Percentiles rank a stretch among this genome's conserved stretches.
Conservation (phyloP, 2,329 filamentous ascomycete genomes). For the Tolypocladium tropicale region DNA sequence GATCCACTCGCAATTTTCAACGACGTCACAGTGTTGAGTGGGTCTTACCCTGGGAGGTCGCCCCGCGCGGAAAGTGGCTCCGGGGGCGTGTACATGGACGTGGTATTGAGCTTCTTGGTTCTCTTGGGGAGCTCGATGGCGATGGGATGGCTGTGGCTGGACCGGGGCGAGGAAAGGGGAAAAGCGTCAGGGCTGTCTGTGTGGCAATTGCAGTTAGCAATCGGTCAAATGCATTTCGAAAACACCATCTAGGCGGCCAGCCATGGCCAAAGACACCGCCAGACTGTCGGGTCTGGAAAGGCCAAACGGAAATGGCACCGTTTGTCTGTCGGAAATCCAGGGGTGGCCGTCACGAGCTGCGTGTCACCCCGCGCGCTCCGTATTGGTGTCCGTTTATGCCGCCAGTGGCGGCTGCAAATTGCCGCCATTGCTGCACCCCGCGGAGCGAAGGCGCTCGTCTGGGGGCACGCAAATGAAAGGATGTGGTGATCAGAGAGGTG, state of each 20-base stretch:
- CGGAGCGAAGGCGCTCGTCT: neutral
- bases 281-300: too few species aligned
- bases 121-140: slow-evolving; percentile 37
- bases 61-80: slow-evolving; percentile 47
- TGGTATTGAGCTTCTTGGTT: slow-evolving; percentile 26
- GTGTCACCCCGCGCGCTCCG: neutral
- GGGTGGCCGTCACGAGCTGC: neutral
- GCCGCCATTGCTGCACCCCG: neutral
- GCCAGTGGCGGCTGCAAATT: neutral
- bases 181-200: slow-evolving; percentile 3
- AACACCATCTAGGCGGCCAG: neutral
- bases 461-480: neutral
- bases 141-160: slow-evolving; percentile 35
- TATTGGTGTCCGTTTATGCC: neutral
- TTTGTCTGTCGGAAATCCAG: neutral
- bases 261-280: neutral
- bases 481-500: neutral
- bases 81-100: slow-evolving; percentile 31
- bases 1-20: neutral
- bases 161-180: slow-evolving; percentile 6
- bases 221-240: neutral
- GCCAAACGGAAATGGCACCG: neutral
- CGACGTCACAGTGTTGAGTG: neutral
- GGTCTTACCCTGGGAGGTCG: slow-evolving; percentile 45
- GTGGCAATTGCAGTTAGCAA: neutral